Percentiles rank a stretch among this genome's conserved stretches.
phyloP scores from a whole-genome alignment of 805 yeast genomes.

The Saturnispora zaruensis region DNA sequence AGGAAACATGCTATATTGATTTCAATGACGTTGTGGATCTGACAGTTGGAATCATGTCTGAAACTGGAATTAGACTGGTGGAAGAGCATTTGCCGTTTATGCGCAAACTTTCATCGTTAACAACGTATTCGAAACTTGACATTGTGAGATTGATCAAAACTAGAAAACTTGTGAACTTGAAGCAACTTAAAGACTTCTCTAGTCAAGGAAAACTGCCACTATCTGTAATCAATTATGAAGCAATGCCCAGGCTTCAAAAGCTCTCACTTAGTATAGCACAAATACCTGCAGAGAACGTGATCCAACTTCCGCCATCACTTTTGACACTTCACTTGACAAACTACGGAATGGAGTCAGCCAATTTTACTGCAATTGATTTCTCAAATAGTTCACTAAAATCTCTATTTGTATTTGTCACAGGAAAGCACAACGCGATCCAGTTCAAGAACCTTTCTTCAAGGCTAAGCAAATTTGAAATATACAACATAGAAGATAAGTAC shows the following conservation, averaged over 20 bases:
- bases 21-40: background rate
- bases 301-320: background rate
- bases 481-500: background rate
- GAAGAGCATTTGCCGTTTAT: background rate
- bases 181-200: background rate
- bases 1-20: background rate
- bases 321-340: conserved; percentile 1
- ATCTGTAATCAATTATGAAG: background rate
- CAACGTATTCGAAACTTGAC: background rate
- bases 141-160: background rate
- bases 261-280: background rate
- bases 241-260: background rate
- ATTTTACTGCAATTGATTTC: conserved; percentile 1
- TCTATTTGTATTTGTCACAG: background rate
- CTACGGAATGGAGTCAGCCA: background rate
- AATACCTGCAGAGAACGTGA: background rate
- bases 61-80: background rate
- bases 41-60: background rate
- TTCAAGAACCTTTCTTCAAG: background rate
- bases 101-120: conserved; percentile 1
- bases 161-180: background rate
- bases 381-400: background rate
- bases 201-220: background rate
- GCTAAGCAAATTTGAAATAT: background rate
- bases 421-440: background rate